phyloP scores from a whole-genome alignment of 495 filamentous ascomycete genomes.

The Aspergillus hancockii region DNA sequence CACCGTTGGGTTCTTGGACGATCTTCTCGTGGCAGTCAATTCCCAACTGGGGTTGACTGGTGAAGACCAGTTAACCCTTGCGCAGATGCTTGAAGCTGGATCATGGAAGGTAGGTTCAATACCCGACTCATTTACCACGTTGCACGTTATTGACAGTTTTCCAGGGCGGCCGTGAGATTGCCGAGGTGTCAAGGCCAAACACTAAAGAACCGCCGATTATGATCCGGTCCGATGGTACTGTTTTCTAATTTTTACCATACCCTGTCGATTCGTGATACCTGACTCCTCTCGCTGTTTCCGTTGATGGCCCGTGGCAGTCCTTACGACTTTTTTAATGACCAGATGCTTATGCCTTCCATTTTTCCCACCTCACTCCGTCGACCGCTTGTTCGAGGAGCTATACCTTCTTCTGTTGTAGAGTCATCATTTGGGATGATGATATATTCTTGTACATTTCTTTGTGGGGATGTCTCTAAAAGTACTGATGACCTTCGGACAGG shows the following conservation, averaged over 20 bases:
- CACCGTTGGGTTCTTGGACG: conserved; percentile 68
- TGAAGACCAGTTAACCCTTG: conserved; percentile 55
- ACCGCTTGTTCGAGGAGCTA: background rate
- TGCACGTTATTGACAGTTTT: conserved; percentile 9
- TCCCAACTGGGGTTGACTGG: conserved; percentile 54
- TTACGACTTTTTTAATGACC: conserved; percentile 46
- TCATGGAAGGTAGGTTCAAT: conserved; percentile 72
- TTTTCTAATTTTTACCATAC: conserved; percentile 65
- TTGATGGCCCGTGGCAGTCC: conserved; percentile 27
- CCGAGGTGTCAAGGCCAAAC: conserved; percentile 91
- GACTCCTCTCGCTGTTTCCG: conserved; percentile 23
- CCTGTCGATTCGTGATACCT: conserved; percentile 36
- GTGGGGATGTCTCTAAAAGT: conserved; percentile 12
- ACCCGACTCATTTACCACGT: background rate
- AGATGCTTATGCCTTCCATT: conserved; percentile 27
- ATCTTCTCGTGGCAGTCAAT: conserved; percentile 64
- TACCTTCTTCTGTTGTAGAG: conserved; percentile 8
- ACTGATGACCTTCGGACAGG: conserved; percentile 3
- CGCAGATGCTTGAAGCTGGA: conserved; percentile 71
- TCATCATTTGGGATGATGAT: background rate
- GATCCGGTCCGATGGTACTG: conserved; percentile 93
- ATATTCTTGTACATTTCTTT: conserved; percentile 16
- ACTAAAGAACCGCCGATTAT: conserved; percentile 97
- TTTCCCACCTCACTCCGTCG: conserved; percentile 8
- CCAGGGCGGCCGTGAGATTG: conserved; percentile 92